These are phyloP conservation scores for Fusarium sp. DNA, from an alignment of 2,329 filamentous ascomycete species.

Conservation along the genomic window DNA sequence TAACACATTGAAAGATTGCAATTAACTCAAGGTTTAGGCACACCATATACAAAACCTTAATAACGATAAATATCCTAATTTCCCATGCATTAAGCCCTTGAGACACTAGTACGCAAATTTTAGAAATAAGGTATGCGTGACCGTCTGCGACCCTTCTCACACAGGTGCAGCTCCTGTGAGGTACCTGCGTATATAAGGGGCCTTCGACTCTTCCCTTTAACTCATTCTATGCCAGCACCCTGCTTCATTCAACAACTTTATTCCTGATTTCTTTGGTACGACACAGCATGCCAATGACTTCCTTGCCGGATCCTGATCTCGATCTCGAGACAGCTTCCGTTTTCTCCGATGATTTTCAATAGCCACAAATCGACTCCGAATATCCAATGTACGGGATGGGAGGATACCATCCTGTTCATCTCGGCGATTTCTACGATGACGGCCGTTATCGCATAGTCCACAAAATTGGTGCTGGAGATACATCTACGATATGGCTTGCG, in stretches of 20 bases:
- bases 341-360: background rate
- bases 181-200: background rate
- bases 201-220: background rate
- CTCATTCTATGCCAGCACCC: accelerated
- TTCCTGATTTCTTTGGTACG: accelerated
- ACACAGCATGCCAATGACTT: accelerated
- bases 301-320: background rate
- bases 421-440: background rate
- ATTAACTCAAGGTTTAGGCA: background rate
- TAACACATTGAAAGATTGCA: background rate
- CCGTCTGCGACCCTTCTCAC: background rate
- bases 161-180: no score
- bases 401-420: background rate
- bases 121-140: accelerated
- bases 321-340: background rate
- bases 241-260: no score
- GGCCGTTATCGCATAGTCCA: background rate
- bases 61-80: background rate
- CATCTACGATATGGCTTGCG: background rate
- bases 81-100: no score
- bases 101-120: no score
- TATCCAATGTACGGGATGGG: background rate
- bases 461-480: background rate
- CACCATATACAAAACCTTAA: background rate
- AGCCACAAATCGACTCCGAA: background rate